Evolutionary conservation across 768 basidiomycete genomes (phyloP).

Genomic region (Daedaleopsis nitida): DNA sequence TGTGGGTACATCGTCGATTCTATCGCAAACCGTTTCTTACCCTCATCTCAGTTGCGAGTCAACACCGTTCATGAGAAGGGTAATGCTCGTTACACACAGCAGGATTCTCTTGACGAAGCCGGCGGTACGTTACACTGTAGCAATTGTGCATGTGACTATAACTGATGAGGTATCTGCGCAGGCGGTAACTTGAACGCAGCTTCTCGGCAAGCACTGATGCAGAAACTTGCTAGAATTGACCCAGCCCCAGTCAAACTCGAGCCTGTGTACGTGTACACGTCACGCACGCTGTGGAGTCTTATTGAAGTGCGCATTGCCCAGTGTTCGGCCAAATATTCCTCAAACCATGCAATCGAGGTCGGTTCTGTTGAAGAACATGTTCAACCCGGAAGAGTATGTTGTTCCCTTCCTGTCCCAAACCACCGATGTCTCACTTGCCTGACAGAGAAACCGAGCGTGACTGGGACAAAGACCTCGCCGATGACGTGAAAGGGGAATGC

Average conservation of each 20-base stretch:
- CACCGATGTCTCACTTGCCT: neutral
- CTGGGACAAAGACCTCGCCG: slow-evolving; percentile 95
- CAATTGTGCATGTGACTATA: neutral
- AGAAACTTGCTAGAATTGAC: slow-evolving; percentile 98
- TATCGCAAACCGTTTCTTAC: slow-evolving; percentile 22
- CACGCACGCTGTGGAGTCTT: slow-evolving; percentile 3
- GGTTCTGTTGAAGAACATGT: slow-evolving; percentile 93
- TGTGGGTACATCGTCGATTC: slow-evolving; percentile 45
- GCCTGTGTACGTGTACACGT: slow-evolving; percentile 52
- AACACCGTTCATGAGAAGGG: slow-evolving; percentile 95
- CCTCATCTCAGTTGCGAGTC: slow-evolving; percentile 65
- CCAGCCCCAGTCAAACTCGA: slow-evolving; percentile 56
- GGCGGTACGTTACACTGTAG: slow-evolving; percentile 57
- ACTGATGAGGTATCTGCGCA: slow-evolving; percentile 32
- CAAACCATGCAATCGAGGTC: slow-evolving; percentile 88
- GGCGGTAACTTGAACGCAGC: slow-evolving; percentile 98
- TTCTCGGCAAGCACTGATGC: slow-evolving; percentile 99
- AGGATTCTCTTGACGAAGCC: slow-evolving; percentile 85
- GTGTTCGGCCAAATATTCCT: slow-evolving; percentile 77
- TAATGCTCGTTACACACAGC: slow-evolving; percentile 68
- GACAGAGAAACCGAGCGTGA: slow-evolving; percentile 90
- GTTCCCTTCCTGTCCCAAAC: neutral
- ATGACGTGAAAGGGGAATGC: slow-evolving; percentile 95
- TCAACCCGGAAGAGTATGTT: slow-evolving; percentile 88
- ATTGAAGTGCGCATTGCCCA: slow-evolving; percentile 33